phyloP scores from a whole-genome alignment of 257 asterid genomes.

The Solanum medicagineum region DNA sequence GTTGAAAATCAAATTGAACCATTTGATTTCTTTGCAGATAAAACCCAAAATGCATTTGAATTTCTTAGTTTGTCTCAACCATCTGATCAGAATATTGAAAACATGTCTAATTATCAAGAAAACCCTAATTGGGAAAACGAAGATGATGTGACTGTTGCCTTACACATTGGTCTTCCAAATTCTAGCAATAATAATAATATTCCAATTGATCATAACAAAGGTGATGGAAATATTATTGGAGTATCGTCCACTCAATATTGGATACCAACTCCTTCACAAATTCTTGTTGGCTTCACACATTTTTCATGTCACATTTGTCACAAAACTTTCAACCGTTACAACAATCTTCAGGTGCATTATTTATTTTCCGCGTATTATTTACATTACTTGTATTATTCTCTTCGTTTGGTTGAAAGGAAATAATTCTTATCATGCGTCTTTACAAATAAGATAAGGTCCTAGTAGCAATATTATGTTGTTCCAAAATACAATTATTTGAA shows the following conservation, averaged over 20 bases:
- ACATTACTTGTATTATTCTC: background rate
- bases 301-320: slow-evolving; percentile 66
- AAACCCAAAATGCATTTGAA: background rate
- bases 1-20: slow-evolving; percentile 13
- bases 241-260: slow-evolving; percentile 22
- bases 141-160: slow-evolving; percentile 16
- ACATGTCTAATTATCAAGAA: background rate
- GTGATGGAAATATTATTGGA: background rate
- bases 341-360: slow-evolving; percentile 57
- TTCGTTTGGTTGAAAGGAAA: background rate
- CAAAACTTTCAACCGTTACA: slow-evolving; percentile 65
- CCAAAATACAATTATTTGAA: too few species aligned
- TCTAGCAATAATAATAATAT: background rate
- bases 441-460: background rate
- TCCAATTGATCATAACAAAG: background rate
- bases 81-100: background rate
- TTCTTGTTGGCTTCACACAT: slow-evolving; percentile 55
- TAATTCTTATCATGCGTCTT: background rate
- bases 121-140: slow-evolving; percentile 9
- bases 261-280: slow-evolving; percentile 62
- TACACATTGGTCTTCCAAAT: slow-evolving; percentile 54
- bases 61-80: background rate
- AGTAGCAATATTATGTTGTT: too few species aligned
- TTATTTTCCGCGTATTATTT: background rate
- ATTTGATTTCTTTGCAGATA: slow-evolving; percentile 39